Evolutionary conservation across 371 early-diverging fungal genomes (phyloP).

Genomic region (Mortierella sp.): DNA sequence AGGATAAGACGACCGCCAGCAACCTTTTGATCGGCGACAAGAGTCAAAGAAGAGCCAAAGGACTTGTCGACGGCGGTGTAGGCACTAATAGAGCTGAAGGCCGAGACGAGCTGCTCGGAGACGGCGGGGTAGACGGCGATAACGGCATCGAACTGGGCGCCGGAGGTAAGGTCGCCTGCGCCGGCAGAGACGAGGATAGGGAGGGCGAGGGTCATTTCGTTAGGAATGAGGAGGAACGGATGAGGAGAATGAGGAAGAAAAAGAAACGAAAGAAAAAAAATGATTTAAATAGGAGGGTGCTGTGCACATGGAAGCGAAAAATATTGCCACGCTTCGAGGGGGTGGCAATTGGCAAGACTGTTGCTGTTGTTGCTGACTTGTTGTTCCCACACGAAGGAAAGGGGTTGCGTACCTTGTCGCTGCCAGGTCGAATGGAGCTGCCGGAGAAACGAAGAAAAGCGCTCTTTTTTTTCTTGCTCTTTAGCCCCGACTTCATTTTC

Average conservation of each 20-base stretch:
- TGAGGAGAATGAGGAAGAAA: slow-evolving; percentile 15
- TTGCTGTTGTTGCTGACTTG: background rate
- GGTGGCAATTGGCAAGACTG: background rate
- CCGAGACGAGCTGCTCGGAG: slow-evolving; percentile 33
- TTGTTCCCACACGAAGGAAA: background rate
- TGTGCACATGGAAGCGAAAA: background rate
- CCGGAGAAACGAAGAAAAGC: background rate
- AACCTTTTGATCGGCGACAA: slow-evolving; percentile 54
- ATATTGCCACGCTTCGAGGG: background rate
- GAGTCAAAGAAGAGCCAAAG: slow-evolving; percentile 40
- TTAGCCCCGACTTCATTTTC: background rate
- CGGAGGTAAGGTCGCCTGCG: slow-evolving; percentile 35
- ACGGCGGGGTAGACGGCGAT: slow-evolving; percentile 52
- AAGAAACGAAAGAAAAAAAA: slow-evolving; percentile 1
- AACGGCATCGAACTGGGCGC: slow-evolving; percentile 46
- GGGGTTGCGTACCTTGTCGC: background rate
- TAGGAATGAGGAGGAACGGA: slow-evolving; percentile 8
- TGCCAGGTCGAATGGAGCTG: background rate
- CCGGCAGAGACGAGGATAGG: slow-evolving; percentile 41
- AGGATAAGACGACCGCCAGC: slow-evolving; percentile 76
- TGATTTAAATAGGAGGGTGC: background rate
- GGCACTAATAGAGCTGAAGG: slow-evolving; percentile 35
- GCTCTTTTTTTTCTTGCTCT: background rate
- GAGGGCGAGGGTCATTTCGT: slow-evolving; percentile 42
- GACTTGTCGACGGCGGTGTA: slow-evolving; percentile 47